A percentile compares a stretch with the other conserved stretches of the same genome.
Conservation (phyloP, 2,329 filamentous ascomycete species). For the Colletotrichum orchidophilum region DNA sequence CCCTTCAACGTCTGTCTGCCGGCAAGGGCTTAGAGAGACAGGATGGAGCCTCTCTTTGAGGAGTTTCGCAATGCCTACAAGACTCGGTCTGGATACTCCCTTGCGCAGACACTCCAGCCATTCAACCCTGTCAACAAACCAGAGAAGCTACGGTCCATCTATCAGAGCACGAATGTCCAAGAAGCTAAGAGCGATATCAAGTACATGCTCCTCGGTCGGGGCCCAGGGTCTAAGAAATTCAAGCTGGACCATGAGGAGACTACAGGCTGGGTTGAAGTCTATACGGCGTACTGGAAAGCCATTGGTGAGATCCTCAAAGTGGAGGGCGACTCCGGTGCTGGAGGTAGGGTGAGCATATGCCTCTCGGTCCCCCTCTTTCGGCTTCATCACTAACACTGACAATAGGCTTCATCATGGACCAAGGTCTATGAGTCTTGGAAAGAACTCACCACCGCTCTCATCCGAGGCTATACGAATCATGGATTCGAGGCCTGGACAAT, state of each 20-base stretch:
- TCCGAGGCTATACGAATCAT: slow-evolving; percentile 81
- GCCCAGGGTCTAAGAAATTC: slow-evolving; percentile 54
- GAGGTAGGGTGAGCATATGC: slow-evolving; percentile 39
- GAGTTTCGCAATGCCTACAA: slow-evolving; percentile 78
- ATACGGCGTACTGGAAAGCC: slow-evolving; percentile 84
- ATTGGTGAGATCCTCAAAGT: slow-evolving; percentile 76
- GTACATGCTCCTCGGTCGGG: slow-evolving; percentile 69
- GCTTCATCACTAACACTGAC: neutral
- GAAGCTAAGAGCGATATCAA: slow-evolving; percentile 76
- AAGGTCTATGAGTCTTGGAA: slow-evolving; percentile 91
- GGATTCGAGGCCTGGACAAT: slow-evolving; percentile 91
- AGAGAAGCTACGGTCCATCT: slow-evolving; percentile 74
- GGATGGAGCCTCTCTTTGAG: slow-evolving; percentile 78
- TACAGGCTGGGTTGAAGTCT: slow-evolving; percentile 88
- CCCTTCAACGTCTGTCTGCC: neutral
- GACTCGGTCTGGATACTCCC: slow-evolving; percentile 72
- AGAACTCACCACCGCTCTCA: slow-evolving; percentile 78
- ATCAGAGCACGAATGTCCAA: slow-evolving; percentile 73
- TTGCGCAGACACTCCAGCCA: slow-evolving; percentile 81
- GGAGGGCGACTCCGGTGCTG: slow-evolving; percentile 58
- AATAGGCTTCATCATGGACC: slow-evolving; percentile 70
- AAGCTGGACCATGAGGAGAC: slow-evolving; percentile 73
- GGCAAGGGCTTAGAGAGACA: slow-evolving; percentile 27
- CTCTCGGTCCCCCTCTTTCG: neutral
- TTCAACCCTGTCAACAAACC: slow-evolving; percentile 70